phyloP scores from a whole-genome alignment of 352 stramenopile species.

The Phytophthora megakarya region DNA sequence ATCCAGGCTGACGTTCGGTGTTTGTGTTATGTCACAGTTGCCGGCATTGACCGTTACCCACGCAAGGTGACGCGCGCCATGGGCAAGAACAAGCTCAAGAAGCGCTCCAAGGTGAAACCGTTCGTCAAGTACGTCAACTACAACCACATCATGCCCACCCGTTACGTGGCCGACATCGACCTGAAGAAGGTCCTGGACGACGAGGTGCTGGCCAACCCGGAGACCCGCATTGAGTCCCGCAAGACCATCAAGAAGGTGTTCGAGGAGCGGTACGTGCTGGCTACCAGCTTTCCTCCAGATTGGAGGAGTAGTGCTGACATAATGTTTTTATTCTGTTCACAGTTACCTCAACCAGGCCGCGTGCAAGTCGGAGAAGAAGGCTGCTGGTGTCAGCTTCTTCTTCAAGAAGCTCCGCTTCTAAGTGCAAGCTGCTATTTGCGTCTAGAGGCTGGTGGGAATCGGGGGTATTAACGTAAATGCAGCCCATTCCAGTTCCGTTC shows the following conservation, averaged over 20 bases:
- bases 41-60: slow-evolving; percentile 95
- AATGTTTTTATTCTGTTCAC: slow-evolving; percentile 14
- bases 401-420: slow-evolving; percentile 99
- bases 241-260: slow-evolving; percentile 99
- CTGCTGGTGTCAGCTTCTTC: slow-evolving; percentile 97
- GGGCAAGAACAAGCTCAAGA: slow-evolving; percentile 97
- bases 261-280: slow-evolving; percentile 93
- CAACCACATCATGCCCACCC: slow-evolving; percentile 99
- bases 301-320: slow-evolving; percentile 17
- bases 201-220: slow-evolving; percentile 83
- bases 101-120: slow-evolving; percentile 98
- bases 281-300: not conserved
- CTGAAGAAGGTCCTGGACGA: slow-evolving; percentile 98
- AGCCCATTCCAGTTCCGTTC: slow-evolving; percentile 72
- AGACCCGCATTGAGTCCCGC: slow-evolving; percentile 91
- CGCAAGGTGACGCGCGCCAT: slow-evolving; percentile 98
- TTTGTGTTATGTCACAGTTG: slow-evolving; percentile 60
- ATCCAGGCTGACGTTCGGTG: slow-evolving; percentile 1
- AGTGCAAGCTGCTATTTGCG: slow-evolving; percentile 59
- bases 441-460: slow-evolving; percentile 54
- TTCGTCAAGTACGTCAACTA: slow-evolving; percentile 99
- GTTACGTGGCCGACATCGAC: slow-evolving; percentile 99
- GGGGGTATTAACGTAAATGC: slow-evolving; percentile 63
- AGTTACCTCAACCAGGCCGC: slow-evolving; percentile 94
- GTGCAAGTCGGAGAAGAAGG: slow-evolving; percentile 98